These are phyloP conservation scores for Cercospora sp. DNA, from an alignment of 2,329 filamentous ascomycete species.

Conservation along the genomic window DNA sequence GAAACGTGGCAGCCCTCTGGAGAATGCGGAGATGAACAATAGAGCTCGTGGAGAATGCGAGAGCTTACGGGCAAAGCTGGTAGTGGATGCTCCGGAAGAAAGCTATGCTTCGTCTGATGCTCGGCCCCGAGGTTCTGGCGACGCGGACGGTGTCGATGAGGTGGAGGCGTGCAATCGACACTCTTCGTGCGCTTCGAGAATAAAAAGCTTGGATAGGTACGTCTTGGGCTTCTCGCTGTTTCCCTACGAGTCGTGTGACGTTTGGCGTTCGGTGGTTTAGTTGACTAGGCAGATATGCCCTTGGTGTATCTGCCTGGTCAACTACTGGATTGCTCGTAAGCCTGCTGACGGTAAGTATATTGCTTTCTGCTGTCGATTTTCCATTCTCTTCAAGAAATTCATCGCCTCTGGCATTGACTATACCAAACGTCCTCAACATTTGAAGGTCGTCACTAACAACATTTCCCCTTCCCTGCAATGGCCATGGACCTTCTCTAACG, in stretches of 20 bases:
- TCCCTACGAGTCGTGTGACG: background rate
- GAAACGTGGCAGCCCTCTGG: background rate
- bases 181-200: background rate
- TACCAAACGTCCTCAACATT: background rate
- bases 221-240: background rate
- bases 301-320: slow-evolving; percentile 6
- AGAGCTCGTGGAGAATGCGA: background rate
- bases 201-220: background rate
- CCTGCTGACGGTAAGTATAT: background rate
- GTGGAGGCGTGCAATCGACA: background rate
- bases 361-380: background rate
- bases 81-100: background rate
- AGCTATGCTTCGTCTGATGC: background rate
- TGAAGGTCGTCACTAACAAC: background rate
- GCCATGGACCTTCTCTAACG: background rate
- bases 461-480: background rate
- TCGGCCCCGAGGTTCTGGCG: background rate
- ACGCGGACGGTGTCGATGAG: background rate
- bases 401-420: background rate
- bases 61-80: background rate
- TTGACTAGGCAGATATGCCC: slow-evolving; percentile 8
- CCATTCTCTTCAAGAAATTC: background rate
- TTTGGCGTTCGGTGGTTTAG: slow-evolving; percentile 1
- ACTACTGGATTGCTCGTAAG: slow-evolving; percentile 10
- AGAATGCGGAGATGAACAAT: background rate